Evolutionary conservation across 495 filamentous ascomycete species (phyloP).

Genomic region (Trichoderma asperelloides): DNA sequence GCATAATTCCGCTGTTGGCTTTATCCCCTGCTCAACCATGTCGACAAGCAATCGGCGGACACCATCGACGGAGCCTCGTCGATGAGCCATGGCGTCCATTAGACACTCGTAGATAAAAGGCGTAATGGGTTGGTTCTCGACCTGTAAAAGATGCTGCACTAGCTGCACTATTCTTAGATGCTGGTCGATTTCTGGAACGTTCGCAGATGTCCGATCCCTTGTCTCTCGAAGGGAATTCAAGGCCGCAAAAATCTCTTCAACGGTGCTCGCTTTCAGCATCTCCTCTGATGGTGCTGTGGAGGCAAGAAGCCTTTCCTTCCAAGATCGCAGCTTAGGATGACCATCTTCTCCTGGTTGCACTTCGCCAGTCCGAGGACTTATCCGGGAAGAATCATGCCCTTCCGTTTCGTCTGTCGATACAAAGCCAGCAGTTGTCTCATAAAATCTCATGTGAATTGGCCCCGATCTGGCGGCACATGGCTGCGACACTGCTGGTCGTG

Average conservation of each 20-base stretch:
- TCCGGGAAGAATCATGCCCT: not conserved
- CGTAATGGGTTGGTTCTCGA: slow-evolving; percentile 54
- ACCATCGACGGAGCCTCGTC: slow-evolving; percentile 53
- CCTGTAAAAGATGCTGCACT: slow-evolving; percentile 50
- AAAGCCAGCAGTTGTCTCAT: not conserved
- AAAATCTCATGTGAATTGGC: not conserved
- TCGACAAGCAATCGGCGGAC: slow-evolving; percentile 56
- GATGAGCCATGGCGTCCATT: slow-evolving; percentile 60
- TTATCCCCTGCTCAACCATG: slow-evolving; percentile 53
- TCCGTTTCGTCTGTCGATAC: not conserved
- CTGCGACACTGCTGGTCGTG: not conserved
- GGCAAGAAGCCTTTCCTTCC: not conserved
- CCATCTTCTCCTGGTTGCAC: not conserved
- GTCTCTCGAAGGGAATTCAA: slow-evolving; percentile 29
- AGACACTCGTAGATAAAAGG: slow-evolving; percentile 61
- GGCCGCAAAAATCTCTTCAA: slow-evolving; percentile 36
- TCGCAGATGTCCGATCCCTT: not conserved
- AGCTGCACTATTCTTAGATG: slow-evolving; percentile 15
- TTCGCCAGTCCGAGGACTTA: not conserved
- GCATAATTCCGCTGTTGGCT: slow-evolving; percentile 54
- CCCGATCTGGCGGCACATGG: not conserved
- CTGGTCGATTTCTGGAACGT: slow-evolving; percentile 19
- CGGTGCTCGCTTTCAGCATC: slow-evolving; percentile 13
- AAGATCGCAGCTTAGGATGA: not conserved
- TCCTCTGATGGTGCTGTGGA: not conserved